Percentiles rank a stretch among this genome's conserved stretches.
These are phyloP conservation scores for Sporothrix brunneoviolacea DNA, from an alignment of 2,329 filamentous ascomycete species.

Conservation along the genomic window DNA sequence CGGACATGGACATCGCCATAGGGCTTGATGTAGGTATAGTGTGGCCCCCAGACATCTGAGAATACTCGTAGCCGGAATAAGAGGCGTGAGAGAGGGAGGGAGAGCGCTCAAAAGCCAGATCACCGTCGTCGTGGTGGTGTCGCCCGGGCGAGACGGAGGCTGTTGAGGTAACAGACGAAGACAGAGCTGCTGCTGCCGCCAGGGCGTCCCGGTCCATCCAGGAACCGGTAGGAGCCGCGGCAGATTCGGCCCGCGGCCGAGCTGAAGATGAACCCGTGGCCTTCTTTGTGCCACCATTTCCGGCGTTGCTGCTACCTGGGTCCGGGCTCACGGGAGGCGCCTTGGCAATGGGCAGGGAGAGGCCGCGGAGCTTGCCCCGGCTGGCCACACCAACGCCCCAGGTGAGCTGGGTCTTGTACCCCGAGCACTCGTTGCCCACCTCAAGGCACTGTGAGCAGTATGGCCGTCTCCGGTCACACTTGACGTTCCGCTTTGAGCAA, in stretches of 20 bases:
- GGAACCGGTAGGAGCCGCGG: constrained; percentile 27
- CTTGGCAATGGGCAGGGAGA: constrained; percentile 67
- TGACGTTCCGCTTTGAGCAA: constrained; percentile 73
- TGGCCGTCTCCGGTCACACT: constrained; percentile 85
- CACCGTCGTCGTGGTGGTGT: constrained; percentile 31
- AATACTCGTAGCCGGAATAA: constrained; percentile 33
- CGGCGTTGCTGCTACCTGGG: neutral
- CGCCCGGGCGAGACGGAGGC: constrained; percentile 24
- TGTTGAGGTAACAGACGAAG: neutral
- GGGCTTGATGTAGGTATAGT: constrained; percentile 2
- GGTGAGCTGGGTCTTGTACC: constrained; percentile 93
- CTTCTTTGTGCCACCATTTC: constrained; percentile 36
- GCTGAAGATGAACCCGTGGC: constrained; percentile 26
- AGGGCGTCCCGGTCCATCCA: constrained; percentile 34
- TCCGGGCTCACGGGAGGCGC: constrained; percentile 44
- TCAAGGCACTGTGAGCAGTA: constrained; percentile 95
- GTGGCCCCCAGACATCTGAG: constrained; percentile 31
- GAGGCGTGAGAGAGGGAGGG: constrained; percentile 41
- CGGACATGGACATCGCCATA: constrained; percentile 10
- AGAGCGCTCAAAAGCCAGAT: constrained; percentile 31
- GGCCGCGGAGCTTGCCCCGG: constrained; percentile 84
- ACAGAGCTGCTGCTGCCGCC: constrained; percentile 5
- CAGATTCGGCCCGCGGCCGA: constrained; percentile 41
- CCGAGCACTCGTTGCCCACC: constrained; percentile 84
- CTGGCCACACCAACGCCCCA: constrained; percentile 96